Conservation (phyloP, 2,329 filamentous ascomycete species). For the Cordyceps javanica region DNA sequence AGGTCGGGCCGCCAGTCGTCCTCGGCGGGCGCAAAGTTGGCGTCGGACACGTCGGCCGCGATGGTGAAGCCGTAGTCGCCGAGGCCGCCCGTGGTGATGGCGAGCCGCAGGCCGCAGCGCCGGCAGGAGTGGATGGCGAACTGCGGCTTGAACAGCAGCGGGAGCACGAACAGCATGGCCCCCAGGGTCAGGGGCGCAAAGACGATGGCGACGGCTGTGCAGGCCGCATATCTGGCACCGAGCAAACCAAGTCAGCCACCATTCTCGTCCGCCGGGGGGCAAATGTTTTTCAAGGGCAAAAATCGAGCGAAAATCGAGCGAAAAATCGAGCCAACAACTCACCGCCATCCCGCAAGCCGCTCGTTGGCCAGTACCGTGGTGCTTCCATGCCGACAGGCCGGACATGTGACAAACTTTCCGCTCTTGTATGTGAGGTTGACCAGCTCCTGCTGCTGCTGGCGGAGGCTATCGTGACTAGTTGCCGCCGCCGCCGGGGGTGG, state of each 20-base stretch:
- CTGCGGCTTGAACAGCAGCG: slow-evolving; percentile 10
- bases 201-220: slow-evolving; percentile 12
- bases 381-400: slow-evolving; percentile 12
- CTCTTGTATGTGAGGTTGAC: slow-evolving; percentile 11
- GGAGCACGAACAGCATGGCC: slow-evolving; percentile 7
- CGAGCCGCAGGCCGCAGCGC: slow-evolving; percentile 14
- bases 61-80: slow-evolving; percentile 12
- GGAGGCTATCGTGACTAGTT: background rate
- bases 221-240: slow-evolving; percentile 10
- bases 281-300: no score
- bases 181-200: slow-evolving; percentile 13
- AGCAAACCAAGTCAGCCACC: no score
- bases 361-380: slow-evolving; percentile 13
- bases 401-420: slow-evolving; percentile 13
- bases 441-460: slow-evolving; percentile 4
- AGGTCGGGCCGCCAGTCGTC: slow-evolving; percentile 14
- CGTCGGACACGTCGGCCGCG: slow-evolving; percentile 5
- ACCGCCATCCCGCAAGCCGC: slow-evolving; percentile 12
- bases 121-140: slow-evolving; percentile 13
- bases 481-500: background rate
- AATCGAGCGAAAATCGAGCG: background rate
- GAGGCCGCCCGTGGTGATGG: slow-evolving; percentile 11
- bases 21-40: slow-evolving; percentile 8
- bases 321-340: background rate
- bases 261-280: no score